phyloP scores from a whole-genome alignment of 1,139 yeast genomes.

The Taiozyma sp. region DNA sequence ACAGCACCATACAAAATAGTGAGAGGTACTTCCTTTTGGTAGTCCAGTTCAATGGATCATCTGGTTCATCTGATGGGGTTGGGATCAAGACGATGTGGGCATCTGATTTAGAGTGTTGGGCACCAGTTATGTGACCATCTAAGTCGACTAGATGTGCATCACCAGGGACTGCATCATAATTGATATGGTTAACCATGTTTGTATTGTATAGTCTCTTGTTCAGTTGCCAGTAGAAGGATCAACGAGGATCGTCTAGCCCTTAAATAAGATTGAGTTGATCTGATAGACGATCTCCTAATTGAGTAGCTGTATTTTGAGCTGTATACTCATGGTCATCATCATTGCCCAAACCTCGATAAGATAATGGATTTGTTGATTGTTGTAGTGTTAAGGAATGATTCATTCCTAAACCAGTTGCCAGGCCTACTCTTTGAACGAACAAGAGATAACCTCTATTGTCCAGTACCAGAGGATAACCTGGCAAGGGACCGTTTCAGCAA shows the following conservation, averaged over 20 bases:
- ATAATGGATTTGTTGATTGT: background rate
- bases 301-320: background rate
- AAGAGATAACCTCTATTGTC: no score
- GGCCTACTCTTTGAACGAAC: background rate
- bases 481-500: background rate
- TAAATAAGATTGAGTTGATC: background rate
- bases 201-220: background rate
- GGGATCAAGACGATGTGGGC: slow-evolving; percentile 32
- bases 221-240: background rate
- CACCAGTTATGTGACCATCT: slow-evolving; percentile 24
- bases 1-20: slow-evolving; percentile 36
- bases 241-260: background rate
- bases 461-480: background rate
- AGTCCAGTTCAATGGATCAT: slow-evolving; percentile 45
- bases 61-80: slow-evolving; percentile 38
- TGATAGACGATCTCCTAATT: background rate
- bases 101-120: slow-evolving; percentile 23
- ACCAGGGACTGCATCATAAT: slow-evolving; percentile 51
- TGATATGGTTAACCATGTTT: slow-evolving; percentile 12
- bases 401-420: background rate
- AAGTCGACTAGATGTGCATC: slow-evolving; percentile 55
- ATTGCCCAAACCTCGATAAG: background rate
- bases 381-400: background rate
- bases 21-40: slow-evolving; percentile 31
- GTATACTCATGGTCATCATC: background rate